Evolutionary conservation across 1,284 basidiomycete genomes (phyloP).

Genomic region (Uromyces viciae-fabae): DNA sequence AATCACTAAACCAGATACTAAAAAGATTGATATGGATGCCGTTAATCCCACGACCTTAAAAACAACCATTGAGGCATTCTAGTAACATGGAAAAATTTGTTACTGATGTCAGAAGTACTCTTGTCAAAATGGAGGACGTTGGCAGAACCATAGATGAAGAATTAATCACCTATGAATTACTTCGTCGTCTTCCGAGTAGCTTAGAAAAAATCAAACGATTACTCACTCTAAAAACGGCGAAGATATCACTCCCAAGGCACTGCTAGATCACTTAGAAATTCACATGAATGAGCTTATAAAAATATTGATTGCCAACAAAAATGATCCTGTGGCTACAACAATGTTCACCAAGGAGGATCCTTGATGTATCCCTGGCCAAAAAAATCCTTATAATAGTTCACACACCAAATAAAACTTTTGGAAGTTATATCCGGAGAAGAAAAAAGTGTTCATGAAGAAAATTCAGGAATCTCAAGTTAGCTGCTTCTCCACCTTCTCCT

Average conservation of each 20-base stretch:
- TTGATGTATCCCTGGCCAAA: not conserved
- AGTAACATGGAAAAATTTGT: not conserved
- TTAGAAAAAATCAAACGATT: not conserved
- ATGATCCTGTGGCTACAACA: not conserved
- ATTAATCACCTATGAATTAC: not conserved
- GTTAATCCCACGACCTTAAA: no score
- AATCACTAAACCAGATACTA: no score
- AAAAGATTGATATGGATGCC: no score
- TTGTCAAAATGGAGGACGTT: not conserved
- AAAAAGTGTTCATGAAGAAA: not conserved
- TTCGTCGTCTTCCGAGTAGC: not conserved
- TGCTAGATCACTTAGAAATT: not conserved
- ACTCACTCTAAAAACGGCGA: not conserved
- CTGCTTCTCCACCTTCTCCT: not conserved
- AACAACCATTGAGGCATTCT: no score
- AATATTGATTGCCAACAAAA: not conserved
- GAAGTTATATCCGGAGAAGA: not conserved
- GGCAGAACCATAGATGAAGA: not conserved
- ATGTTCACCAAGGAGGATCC: not conserved
- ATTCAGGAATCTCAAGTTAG: not conserved
- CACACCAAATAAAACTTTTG: not conserved
- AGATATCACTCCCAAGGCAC: not conserved
- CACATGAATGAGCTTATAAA: not conserved
- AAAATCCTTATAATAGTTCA: not conserved
- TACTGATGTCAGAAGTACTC: not conserved